A percentile compares a stretch with the other conserved stretches of the same genome.
Evolutionary conservation across 164 flowering plant species (phyloP).

Genomic region (Taxillus chinensis): DNA sequence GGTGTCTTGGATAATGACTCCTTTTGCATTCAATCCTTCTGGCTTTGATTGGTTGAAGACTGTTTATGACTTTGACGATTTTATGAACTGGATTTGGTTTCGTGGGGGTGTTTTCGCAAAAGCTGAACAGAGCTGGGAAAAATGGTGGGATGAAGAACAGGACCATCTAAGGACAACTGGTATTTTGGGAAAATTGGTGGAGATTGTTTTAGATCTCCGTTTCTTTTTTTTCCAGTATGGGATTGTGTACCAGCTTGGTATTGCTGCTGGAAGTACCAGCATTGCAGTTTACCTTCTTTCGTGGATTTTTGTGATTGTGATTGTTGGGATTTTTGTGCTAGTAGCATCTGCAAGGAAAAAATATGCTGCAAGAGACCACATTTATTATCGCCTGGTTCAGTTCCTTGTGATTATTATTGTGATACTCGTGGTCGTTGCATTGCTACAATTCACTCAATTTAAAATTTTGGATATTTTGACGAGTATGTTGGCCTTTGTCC

Average conservation of each 20-base stretch:
- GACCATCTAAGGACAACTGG: constrained; percentile 53
- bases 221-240: constrained; percentile 62
- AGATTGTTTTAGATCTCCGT: constrained; percentile 43
- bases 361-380: constrained; percentile 46
- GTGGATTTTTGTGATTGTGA: constrained; percentile 45
- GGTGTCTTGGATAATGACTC: constrained; percentile 55
- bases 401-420: constrained; percentile 30
- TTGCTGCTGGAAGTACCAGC: constrained; percentile 39
- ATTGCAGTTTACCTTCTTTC: constrained; percentile 49
- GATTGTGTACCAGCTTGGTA: constrained; percentile 44
- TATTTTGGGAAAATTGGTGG: constrained; percentile 38
- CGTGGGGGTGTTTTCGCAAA: constrained; percentile 44
- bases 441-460: constrained; percentile 35
- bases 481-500: constrained; percentile 41
- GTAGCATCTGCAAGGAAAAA: constrained; percentile 36
- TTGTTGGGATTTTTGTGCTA: constrained; percentile 19
- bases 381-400: constrained; percentile 52
- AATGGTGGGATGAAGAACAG: constrained; percentile 66
- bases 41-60: constrained; percentile 67
- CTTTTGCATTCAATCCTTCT: constrained; percentile 57
- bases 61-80: constrained; percentile 54
- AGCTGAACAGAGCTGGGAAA: constrained; percentile 64
- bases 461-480: constrained; percentile 36
- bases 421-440: constrained; percentile 25
- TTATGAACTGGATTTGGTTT: constrained; percentile 63